phyloP scores from a whole-genome alignment of 2,329 filamentous ascomycete species.

The Mycocentrospora acerina region DNA sequence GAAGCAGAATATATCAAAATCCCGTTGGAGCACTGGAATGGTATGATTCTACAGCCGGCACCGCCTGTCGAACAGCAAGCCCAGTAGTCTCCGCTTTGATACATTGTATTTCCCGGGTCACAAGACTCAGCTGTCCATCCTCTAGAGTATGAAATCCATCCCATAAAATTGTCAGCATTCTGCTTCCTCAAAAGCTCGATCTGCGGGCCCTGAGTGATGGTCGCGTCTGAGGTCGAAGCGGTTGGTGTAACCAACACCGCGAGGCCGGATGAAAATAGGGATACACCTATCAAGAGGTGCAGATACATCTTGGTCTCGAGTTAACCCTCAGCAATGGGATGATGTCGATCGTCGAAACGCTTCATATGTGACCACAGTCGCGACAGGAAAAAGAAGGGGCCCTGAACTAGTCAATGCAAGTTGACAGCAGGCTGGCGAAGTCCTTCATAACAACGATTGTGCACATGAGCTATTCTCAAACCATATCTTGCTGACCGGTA shows the following conservation, averaged over 20 bases:
- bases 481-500: too few relatives aligned
- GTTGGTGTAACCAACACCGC: slow-evolving; percentile 15
- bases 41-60: slow-evolving; percentile 19
- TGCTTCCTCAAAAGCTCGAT: slow-evolving; percentile 27
- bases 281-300: slow-evolving; percentile 9
- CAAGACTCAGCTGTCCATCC: slow-evolving; percentile 18
- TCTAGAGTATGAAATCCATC: slow-evolving; percentile 19
- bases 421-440: too few relatives aligned
- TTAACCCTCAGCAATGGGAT: too few relatives aligned
- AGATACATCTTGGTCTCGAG: slow-evolving; percentile 6
- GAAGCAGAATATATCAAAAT: slow-evolving; percentile 24
- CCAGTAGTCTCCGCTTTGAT: slow-evolving; percentile 17
- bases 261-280: slow-evolving; percentile 18
- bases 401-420: too few relatives aligned
- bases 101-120: slow-evolving; percentile 22
- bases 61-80: slow-evolving; percentile 25
- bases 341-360: too few relatives aligned
- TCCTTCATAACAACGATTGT: too few relatives aligned
- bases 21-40: slow-evolving; percentile 22
- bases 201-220: slow-evolving; percentile 27
- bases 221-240: slow-evolving; percentile 17
- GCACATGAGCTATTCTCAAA: too few relatives aligned
- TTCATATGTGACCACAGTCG: too few relatives aligned
- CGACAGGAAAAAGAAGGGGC: too few relatives aligned
- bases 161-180: slow-evolving; percentile 24